Base-by-base conservation (phyloP, 129 eudicot species). In the Silybum marianum region DNA sequence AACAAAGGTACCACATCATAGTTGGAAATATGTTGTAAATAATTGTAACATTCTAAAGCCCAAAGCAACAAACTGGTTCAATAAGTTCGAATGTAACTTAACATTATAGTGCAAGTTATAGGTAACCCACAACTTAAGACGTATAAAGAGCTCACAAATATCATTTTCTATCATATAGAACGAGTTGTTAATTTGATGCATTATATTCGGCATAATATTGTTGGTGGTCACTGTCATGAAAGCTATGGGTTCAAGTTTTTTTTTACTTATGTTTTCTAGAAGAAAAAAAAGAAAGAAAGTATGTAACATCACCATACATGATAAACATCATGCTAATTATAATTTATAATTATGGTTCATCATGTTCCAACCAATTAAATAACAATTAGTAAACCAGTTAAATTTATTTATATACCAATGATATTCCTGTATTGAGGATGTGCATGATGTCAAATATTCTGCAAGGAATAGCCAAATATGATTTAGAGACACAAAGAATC, bases 401-500 rank as follows among this genome's bases (percentile, higher is more conserved):
- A 58, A 58, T 18, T 58, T 58, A 58, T 58, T 18, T 18, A n/a
- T 18, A 58, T 9, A 7, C 5, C 21, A 0, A 0, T 22, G 16
- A 21, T 9, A 22, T 9, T 21, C 0, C 1, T 19, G 28, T 9
- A 65, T 13, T 10, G 2, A 2, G 5, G 14, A 7, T 62, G 69
- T 65, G n/a, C n/a, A n/a, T n/a, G 69, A 65, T 65, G 69, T 65
- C 69, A 65, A 65, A 65, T 65, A 65, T 65, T 65, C 69, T 16
- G 16, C 30, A 22, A 65, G 30, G 69, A 8, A 65, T 23, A 22
- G 22, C 30, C 69, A 65, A n/a, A 58, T 65, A 22, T 65, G 16
- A 22, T 9, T 9, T 22, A 7, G 6, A 65, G 30, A 65, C 69
- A 13, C 23, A 65, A 23, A 65, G 18, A 65, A 65, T 65, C 30